Percentiles rank a stretch among this genome's conserved stretches.
Conservation (phyloP, 306 rosid genomes). For the Vigna unguiculata region DNA sequence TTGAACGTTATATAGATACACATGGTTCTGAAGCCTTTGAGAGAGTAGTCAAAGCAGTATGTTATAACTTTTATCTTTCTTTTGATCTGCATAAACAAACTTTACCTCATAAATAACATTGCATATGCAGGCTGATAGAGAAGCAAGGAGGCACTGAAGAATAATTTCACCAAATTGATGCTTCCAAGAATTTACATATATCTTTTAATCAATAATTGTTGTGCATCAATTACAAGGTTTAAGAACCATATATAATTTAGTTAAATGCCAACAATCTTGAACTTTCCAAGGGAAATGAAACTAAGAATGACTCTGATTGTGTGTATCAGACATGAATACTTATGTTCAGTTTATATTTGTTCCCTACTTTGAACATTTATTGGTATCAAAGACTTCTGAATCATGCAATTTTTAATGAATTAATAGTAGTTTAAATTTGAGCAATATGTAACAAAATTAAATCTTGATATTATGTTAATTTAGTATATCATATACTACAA, state of each 20-base stretch:
- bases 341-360: too few relatives aligned
- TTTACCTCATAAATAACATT: neutral
- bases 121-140: slow-evolving; percentile 73
- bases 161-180: neutral
- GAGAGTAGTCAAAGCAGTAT: slow-evolving; percentile 66
- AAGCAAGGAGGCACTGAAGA: slow-evolving; percentile 73
- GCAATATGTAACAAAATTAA: too few relatives aligned
- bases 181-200: neutral
- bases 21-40: slow-evolving; percentile 74
- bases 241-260: neutral
- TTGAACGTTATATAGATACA: slow-evolving; percentile 61
- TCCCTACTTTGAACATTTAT: too few relatives aligned
- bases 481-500: too few relatives aligned
- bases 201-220: neutral
- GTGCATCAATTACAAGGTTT: neutral
- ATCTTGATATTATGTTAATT: too few relatives aligned
- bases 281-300: too few relatives aligned
- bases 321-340: too few relatives aligned
- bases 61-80: neutral
- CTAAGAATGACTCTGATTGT: too few relatives aligned
- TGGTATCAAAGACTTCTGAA: too few relatives aligned
- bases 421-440: too few relatives aligned
- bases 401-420: too few relatives aligned
- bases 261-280: slow-evolving; percentile 17
- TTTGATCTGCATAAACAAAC: neutral